Base-by-base conservation (phyloP, 768 basidiomycete genomes). In the Amanita inopinata region DNA sequence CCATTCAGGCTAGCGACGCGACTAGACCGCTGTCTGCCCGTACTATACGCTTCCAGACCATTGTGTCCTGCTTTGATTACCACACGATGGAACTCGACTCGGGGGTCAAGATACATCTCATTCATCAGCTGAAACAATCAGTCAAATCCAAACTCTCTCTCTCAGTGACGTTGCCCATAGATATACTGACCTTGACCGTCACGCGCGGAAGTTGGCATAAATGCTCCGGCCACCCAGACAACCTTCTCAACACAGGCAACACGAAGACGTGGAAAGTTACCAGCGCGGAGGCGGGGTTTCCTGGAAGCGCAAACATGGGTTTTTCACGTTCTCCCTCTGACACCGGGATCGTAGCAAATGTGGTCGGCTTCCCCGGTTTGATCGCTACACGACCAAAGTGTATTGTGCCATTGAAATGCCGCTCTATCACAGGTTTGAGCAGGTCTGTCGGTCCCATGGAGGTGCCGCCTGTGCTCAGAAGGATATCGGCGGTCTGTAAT, bases 371-470 rank as follows among this genome's bases (percentile, higher is more conserved):
- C 5, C 88, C 90, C 0, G 79, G 79, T 52, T 87, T 88, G 53
- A 90, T 74, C 17, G 76, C 75, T 38, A 92, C 85, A 5, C 89
- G 72, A 1, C 90, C 90, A 55, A 94, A 92, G 53, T 92, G 88
- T 3, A 91, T 69, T 5, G 70, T 80, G 0, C 89, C 90, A 12
- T 66, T 57, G 43, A 92, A 72, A 32, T 82, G 70, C 11, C 79
- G 75, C 59, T 94, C 90, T 43, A 94, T 82, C 45, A 91, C 75
- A 1, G 90, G 90, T 58, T 93, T 92, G 30, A 94, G 61, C 15
- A 93, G 69, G 58, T 93, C 90, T 0, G 78, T 79, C 1, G 89
- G 73, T 0, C 90, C 90, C 90, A 93, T 93, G 1, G 86, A 89
- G 3, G 90, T 91, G 3, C 90, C 90, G 8, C 90, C 90, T 1